Evolutionary conservation across 495 filamentous ascomycete genomes (phyloP).

Genomic region (Aspergillus nanangensis): DNA sequence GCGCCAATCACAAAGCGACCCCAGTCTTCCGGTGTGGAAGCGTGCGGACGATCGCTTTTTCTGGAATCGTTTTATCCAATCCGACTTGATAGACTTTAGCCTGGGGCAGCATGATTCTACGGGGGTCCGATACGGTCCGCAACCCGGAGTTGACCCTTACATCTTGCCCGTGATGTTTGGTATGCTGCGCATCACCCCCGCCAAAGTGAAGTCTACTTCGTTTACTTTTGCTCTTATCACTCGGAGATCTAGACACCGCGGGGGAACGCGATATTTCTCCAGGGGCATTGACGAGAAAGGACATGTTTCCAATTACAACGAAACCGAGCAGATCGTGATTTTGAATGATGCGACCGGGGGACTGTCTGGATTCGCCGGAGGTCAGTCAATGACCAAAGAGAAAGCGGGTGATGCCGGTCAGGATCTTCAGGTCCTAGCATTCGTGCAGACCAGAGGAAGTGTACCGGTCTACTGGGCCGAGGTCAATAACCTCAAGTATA

Average conservation of each 20-base stretch:
- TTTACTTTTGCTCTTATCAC: slow-evolving; percentile 86
- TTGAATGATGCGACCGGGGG: slow-evolving; percentile 74
- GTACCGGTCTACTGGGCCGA: slow-evolving; percentile 95
- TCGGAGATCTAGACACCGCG: slow-evolving; percentile 77
- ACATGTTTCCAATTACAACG: slow-evolving; percentile 96
- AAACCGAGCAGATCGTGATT: slow-evolving; percentile 88
- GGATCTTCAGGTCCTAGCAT: slow-evolving; percentile 85
- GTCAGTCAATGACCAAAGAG: slow-evolving; percentile 67
- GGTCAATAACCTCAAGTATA: slow-evolving; percentile 84
- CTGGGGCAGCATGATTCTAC: slow-evolving; percentile 38
- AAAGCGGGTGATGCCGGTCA: slow-evolving; percentile 53
- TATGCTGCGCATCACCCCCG: slow-evolving; percentile 82
- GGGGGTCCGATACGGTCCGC: slow-evolving; percentile 55
- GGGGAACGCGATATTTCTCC: slow-evolving; percentile 90
- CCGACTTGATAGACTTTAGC: slow-evolving; percentile 85
- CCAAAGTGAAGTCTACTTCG: slow-evolving; percentile 72
- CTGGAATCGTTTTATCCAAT: slow-evolving; percentile 92
- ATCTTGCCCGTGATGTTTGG: slow-evolving; percentile 94
- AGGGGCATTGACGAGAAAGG: slow-evolving; percentile 88
- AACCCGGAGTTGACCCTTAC: slow-evolving; percentile 81
- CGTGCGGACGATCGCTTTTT: slow-evolving; percentile 96
- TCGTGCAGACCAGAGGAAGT: slow-evolving; percentile 93
- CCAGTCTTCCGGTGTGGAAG: slow-evolving; percentile 75
- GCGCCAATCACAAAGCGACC: slow-evolving; percentile 71
- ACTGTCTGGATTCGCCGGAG: slow-evolving; percentile 76